A percentile compares a stretch with the other conserved stretches of the same genome.
phyloP scores from a whole-genome alignment of 257 asterid genomes.

The Fraxinus americana region DNA sequence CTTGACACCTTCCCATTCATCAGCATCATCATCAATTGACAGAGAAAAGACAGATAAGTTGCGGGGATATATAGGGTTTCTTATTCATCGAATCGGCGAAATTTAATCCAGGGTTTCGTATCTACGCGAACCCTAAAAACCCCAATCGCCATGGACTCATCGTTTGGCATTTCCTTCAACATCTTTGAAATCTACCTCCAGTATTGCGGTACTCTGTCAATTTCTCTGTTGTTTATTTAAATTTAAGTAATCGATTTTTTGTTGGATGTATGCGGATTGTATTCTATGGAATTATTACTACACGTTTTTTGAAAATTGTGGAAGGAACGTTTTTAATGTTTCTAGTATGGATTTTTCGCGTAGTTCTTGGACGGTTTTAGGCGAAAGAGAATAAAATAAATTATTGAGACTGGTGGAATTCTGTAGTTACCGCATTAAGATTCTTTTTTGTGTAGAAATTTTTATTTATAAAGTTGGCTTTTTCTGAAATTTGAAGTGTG shows the following conservation, averaged over 20 bases:
- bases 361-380: background rate
- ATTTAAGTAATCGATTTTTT: constrained; percentile 22
- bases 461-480: background rate
- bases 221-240: background rate
- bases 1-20: background rate
- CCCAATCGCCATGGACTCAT: constrained; percentile 51
- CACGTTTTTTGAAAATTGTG: background rate
- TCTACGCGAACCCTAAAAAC: constrained; percentile 31
- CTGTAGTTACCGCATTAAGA: background rate
- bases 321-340: background rate
- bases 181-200: constrained; percentile 61
- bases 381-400: background rate
- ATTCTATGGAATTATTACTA: background rate
- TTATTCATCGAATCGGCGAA: constrained; percentile 18
- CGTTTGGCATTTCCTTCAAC: constrained; percentile 41
- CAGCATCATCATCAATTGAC: too few relatives aligned
- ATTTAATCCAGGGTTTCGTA: constrained; percentile 37
- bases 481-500: background rate
- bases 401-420: background rate
- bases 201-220: constrained; percentile 63
- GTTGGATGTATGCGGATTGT: background rate
- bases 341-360: constrained; percentile 1
- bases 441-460: background rate
- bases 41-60: background rate
- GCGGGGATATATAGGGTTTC: constrained; percentile 25